Percentiles rank a stretch among this genome's conserved stretches.
Conservation (phyloP, 371 early-diverging fungal genomes). For the Enteropsectra breve region DNA sequence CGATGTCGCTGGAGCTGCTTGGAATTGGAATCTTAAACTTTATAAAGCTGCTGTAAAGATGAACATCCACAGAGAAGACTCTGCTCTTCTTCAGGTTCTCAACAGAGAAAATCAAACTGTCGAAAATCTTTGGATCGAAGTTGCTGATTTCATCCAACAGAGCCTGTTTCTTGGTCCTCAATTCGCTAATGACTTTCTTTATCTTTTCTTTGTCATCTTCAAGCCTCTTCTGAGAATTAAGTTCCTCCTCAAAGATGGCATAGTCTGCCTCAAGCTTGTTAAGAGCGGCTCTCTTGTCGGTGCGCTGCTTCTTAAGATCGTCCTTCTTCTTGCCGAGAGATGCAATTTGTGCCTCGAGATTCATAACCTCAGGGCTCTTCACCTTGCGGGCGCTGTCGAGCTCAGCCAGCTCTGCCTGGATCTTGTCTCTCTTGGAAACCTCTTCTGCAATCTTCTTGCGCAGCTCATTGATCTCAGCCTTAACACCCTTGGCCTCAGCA, state of each 20-base stretch:
- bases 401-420: slow-evolving; percentile 29
- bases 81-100: background rate
- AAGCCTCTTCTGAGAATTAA: slow-evolving; percentile 28
- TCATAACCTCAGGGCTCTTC: slow-evolving; percentile 37
- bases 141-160: slow-evolving; percentile 28
- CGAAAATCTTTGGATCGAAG: slow-evolving; percentile 50
- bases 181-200: slow-evolving; percentile 32
- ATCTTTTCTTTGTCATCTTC: slow-evolving; percentile 49
- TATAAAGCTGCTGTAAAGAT: slow-evolving; percentile 1
- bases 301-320: slow-evolving; percentile 33
- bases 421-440: slow-evolving; percentile 3
- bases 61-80: slow-evolving; percentile 1
- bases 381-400: background rate
- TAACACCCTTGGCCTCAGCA: slow-evolving; percentile 14
- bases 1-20: background rate
- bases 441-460: slow-evolving; percentile 19
- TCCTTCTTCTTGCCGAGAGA: slow-evolving; percentile 38
- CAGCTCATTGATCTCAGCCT: slow-evolving; percentile 7
- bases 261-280: slow-evolving; percentile 42
- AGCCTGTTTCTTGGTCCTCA: slow-evolving; percentile 30
- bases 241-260: slow-evolving; percentile 30
- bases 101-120: slow-evolving; percentile 34
- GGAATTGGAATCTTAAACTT: slow-evolving; percentile 22
- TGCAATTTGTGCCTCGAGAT: slow-evolving; percentile 34
- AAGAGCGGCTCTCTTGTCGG: slow-evolving; percentile 33